Evolutionary conservation across 108 stramenopile species (phyloP).

Genomic region (Cyclotella choctawhatcheeana): DNA sequence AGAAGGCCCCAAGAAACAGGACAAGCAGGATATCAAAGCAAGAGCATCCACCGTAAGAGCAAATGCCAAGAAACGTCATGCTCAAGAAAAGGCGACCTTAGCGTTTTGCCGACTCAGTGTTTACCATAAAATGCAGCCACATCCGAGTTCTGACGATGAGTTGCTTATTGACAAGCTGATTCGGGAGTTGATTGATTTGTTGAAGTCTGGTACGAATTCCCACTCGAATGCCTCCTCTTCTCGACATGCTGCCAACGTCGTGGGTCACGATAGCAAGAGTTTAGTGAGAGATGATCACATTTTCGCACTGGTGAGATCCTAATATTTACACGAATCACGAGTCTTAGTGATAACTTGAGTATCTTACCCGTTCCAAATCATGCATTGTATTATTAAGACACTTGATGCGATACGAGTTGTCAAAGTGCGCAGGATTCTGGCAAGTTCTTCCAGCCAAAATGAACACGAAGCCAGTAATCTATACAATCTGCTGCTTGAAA

Average conservation of each 20-base stretch:
- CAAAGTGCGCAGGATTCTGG: conserved; percentile 25
- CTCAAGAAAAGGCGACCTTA: conserved; percentile 45
- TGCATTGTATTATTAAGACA: conserved; percentile 7
- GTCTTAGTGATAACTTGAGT: too few species aligned
- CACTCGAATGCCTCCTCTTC: conserved; percentile 5
- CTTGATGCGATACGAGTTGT: conserved; percentile 36
- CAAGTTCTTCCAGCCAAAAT: neutral
- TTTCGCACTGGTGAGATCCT: conserved; percentile 16
- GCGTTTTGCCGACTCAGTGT: conserved; percentile 29
- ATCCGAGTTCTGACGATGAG: conserved; percentile 38
- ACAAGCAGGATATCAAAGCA: conserved; percentile 43
- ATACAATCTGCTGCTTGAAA: conserved; percentile 31
- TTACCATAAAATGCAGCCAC: conserved; percentile 27
- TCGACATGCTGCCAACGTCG: neutral
- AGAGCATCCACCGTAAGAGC: conserved; percentile 25
- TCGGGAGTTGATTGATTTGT: conserved; percentile 30
- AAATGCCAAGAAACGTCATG: conserved; percentile 24
- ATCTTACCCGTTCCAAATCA: too few species aligned
- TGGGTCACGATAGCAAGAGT: neutral
- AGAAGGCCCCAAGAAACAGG: conserved; percentile 40
- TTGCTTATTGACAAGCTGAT: conserved; percentile 32
- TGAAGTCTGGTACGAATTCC: conserved; percentile 2
- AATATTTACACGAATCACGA: neutral
- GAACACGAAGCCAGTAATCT: conserved; percentile 17
- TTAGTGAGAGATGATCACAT: conserved; percentile 14